phyloP scores from a whole-genome alignment of 225 moss, liverwort and hornwort genomes.

The Antitrichia curtipendula region DNA sequence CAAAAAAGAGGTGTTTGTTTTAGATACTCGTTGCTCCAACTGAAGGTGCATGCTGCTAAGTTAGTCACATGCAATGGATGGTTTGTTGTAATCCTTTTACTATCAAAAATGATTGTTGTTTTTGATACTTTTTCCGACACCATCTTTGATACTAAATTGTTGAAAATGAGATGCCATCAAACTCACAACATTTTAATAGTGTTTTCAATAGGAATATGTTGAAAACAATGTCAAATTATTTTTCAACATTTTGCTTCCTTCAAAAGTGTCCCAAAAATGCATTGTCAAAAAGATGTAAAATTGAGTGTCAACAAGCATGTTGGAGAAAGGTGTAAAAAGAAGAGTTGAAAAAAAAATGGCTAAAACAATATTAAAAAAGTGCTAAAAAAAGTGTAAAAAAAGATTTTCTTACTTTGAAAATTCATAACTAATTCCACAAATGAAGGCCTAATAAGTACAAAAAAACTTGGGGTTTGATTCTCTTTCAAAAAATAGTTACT shows the following conservation, averaged over 20 bases:
- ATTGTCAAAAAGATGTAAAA: neutral
- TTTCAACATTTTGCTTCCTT: rapidly evolving
- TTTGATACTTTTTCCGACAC: rapidly evolving
- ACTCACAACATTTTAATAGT: neutral
- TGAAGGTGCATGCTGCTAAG: neutral
- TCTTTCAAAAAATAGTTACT: neutral
- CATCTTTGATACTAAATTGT: neutral
- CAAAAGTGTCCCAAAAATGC: neutral
- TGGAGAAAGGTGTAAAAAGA: neutral
- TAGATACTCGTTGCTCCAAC: neutral
- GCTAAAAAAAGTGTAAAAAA: neutral
- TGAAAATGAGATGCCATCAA: neutral
- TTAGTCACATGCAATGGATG: neutral
- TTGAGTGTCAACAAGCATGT: neutral
- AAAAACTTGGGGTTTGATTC: neutral
- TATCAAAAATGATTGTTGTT: neutral
- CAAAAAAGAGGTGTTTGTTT: neutral
- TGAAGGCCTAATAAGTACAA: neutral
- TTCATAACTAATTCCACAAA: neutral
- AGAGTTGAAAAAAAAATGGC: neutral
- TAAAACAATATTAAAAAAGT: neutral
- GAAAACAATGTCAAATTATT: neutral
- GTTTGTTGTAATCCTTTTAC: neutral
- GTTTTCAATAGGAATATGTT: rapidly evolving
- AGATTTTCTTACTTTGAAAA: neutral